Base-by-base conservation (phyloP, 2,329 filamentous ascomycete species). In the Diaporthe sp. region DNA sequence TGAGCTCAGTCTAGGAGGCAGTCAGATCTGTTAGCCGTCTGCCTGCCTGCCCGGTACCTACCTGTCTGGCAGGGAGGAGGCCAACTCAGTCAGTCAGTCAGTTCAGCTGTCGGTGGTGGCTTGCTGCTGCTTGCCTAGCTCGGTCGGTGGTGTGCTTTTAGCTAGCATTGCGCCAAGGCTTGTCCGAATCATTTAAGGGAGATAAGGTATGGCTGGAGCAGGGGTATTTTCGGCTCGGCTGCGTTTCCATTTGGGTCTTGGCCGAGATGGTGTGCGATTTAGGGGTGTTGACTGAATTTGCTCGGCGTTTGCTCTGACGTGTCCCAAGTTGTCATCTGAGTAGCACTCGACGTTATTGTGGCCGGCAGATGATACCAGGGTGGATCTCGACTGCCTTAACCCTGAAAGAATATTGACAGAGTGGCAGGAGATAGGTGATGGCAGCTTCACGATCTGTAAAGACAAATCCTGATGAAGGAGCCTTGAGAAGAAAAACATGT, bases 211-310 rank as follows among this genome's bases (percentile, higher is more conserved):
- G 52, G 28, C 22, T 54, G 28, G 52, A 55, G 4, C 47, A 35
- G 28, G 42, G 61, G 22, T 1, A 7, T 6, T 3, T 45, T 67
- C 64, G 64, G 64, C 64, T 67, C 64, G 64, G 64, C 64, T 4
- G 64, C 45, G 45, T 52, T 52, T 38, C 64, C 45, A 15, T 28
- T 52, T 67, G 30, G 30, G 64, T 28, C 45, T 52, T 67, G 64
- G 64, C 64, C 64, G 45, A 40, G 64, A 67, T 67, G 45, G 45
- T 67, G 45, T 67, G 64, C 45, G 45, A 67, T 19, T 52, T 67
- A 19, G 33, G 45, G 64, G 15, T 52, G 22, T 67, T 52, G 64
- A 67, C 64, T 52, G 64, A 54, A 68, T 68, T 40, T 17, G 45
- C 42, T 25, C 28, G 60, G 42, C 42, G 15, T 4, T 28, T n/a